Percentiles rank a stretch among this genome's conserved stretches.
phyloP scores from a whole-genome alignment of 495 filamentous ascomycete genomes.

The Staphylotrichum tortipilum region DNA sequence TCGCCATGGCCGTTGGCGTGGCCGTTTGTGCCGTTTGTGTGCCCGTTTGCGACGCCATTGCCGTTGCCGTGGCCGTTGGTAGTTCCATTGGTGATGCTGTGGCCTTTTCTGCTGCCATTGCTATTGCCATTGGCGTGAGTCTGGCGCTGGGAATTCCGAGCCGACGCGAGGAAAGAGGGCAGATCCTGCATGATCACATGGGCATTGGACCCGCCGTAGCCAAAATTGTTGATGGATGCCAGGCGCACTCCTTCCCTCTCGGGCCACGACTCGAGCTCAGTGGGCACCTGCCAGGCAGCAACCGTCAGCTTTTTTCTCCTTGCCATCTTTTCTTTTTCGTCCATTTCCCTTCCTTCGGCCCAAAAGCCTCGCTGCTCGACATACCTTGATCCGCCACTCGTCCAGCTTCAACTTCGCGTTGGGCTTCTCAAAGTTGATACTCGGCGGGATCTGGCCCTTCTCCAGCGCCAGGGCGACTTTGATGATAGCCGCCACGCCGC shows the following conservation, averaged over 20 bases:
- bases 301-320: not conserved
- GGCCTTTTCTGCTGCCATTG: not conserved
- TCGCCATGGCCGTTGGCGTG: not conserved
- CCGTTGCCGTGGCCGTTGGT: not conserved
- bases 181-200: slow-evolving; percentile 19
- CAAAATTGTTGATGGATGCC: slow-evolving; percentile 20
- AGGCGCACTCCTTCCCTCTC: slow-evolving; percentile 7
- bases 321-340: too few relatives aligned
- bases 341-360: too few relatives aligned
- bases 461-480: slow-evolving; percentile 36
- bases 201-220: slow-evolving; percentile 21
- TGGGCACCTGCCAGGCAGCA: slow-evolving; percentile 8
- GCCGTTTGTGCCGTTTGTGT: slow-evolving; percentile 6
- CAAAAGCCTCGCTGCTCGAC: not conserved
- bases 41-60: slow-evolving; percentile 1
- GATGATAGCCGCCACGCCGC: slow-evolving; percentile 39
- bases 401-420: slow-evolving; percentile 34
- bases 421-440: slow-evolving; percentile 32
- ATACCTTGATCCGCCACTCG: slow-evolving; percentile 30
- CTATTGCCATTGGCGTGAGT: slow-evolving; percentile 3
- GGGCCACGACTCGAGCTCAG: slow-evolving; percentile 16
- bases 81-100: not conserved
- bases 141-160: not conserved
- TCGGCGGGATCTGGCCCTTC: slow-evolving; percentile 36
- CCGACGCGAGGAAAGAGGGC: slow-evolving; percentile 7